A percentile compares a stretch with the other conserved stretches of the same genome.
These are phyloP conservation scores for Candida tallmaniae DNA, from an alignment of 805 yeast species.

Conservation along the genomic window DNA sequence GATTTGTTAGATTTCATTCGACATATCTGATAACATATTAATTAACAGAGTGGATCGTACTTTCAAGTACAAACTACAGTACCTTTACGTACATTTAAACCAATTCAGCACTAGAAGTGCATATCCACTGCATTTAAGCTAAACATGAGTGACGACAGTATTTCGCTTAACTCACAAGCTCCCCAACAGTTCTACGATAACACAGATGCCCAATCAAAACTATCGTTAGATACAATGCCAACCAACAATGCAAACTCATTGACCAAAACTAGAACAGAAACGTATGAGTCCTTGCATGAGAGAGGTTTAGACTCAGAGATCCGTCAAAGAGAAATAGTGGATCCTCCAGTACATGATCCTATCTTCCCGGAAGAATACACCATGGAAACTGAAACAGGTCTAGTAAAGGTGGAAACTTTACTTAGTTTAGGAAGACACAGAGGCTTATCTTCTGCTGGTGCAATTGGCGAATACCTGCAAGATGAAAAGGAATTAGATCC, in stretches of 20 bases:
- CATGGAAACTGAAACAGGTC: slow-evolving; percentile 81
- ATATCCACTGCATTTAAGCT: background rate
- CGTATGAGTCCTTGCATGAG: slow-evolving; percentile 61
- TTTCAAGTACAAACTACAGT: background rate
- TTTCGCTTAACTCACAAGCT: slow-evolving; percentile 1
- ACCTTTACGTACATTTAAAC: no score
- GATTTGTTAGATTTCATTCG: background rate
- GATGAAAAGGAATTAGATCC: slow-evolving; percentile 25
- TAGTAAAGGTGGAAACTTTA: slow-evolving; percentile 76
- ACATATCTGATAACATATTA: background rate
- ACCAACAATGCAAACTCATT: slow-evolving; percentile 5
- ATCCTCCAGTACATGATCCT: slow-evolving; percentile 49
- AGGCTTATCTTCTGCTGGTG: slow-evolving; percentile 2
- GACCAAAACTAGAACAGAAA: slow-evolving; percentile 52
- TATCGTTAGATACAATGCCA: slow-evolving; percentile 6
- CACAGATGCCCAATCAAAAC: slow-evolving; percentile 11
- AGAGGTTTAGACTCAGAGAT: slow-evolving; percentile 55
- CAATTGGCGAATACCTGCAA: slow-evolving; percentile 4
- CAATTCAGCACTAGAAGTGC: no score
- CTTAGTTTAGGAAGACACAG: slow-evolving; percentile 50
- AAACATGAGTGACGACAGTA: background rate
- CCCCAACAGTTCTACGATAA: slow-evolving; percentile 8
- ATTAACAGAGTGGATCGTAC: background rate
- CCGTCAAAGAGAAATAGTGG: slow-evolving; percentile 49
- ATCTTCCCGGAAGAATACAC: slow-evolving; percentile 93